A percentile compares a stretch with the other conserved stretches of the same genome.
Evolutionary conservation across 495 filamentous ascomycete genomes (phyloP).

Genomic region (Penicillium manginii): DNA sequence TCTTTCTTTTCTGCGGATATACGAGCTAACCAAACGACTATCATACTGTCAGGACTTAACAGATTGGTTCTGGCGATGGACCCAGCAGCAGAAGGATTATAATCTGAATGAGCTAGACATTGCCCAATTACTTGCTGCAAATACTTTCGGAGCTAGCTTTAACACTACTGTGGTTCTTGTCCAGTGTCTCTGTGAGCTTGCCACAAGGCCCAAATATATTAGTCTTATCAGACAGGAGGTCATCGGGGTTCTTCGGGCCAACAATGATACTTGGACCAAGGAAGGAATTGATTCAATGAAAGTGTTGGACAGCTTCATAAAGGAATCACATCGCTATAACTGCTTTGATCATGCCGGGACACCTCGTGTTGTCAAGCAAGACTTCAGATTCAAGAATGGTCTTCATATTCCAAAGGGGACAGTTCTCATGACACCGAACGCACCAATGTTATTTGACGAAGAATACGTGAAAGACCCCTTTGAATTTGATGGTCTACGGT

Average conservation of each 20-base stretch:
- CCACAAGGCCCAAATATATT: neutral
- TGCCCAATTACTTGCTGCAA: neutral
- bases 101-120: neutral
- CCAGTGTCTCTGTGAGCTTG: neutral
- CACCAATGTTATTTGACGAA: slow-evolving; percentile 10
- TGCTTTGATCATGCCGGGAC: slow-evolving; percentile 21
- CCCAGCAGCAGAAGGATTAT: neutral
- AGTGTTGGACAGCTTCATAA: slow-evolving; percentile 49
- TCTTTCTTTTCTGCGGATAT: neutral
- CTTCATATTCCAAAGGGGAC: slow-evolving; percentile 5
- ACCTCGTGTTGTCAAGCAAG: neutral
- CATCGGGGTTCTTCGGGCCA: neutral
- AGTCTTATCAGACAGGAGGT: neutral
- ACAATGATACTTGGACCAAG: slow-evolving; percentile 9
- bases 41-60: neutral
- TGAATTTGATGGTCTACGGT: slow-evolving; percentile 9
- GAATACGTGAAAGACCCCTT: neutral
- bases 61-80: neutral
- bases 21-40: neutral
- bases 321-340: slow-evolving; percentile 45
- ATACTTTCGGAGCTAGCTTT: neutral
- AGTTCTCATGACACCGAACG: slow-evolving; percentile 6
- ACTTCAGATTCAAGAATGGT: slow-evolving; percentile 7
- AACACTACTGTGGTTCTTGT: neutral
- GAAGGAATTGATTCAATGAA: slow-evolving; percentile 7